Percentiles rank a stretch among this genome's conserved stretches.
Conservation (phyloP, 768 basidiomycete genomes). For the Lactarius deliciosus region DNA sequence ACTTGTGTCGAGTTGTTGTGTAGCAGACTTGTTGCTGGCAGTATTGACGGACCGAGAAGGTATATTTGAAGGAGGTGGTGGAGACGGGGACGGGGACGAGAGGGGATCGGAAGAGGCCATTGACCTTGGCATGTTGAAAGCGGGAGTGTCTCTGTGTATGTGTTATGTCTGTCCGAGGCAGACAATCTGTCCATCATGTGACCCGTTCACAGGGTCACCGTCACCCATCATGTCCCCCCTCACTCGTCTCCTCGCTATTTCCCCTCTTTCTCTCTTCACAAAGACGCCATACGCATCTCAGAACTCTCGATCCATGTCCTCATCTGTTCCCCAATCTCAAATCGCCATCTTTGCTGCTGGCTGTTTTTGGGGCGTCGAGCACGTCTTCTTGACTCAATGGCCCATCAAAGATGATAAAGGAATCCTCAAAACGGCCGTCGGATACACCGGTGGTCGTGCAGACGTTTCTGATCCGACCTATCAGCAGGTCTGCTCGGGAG, state of each 20-base stretch:
- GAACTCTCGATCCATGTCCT: constrained; percentile 19
- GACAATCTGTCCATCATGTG: constrained; percentile 3
- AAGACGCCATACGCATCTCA: constrained; percentile 17
- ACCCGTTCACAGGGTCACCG: constrained; percentile 14
- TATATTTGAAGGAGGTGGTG: constrained; percentile 43
- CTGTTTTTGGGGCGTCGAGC: constrained; percentile 87
- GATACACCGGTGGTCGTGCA: constrained; percentile 73
- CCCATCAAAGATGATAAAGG: constrained; percentile 70
- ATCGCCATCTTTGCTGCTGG: constrained; percentile 57
- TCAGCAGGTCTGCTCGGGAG: constrained; percentile 71
- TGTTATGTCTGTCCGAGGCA: background rate
- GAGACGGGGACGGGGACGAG: constrained; percentile 67
- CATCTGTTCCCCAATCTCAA: constrained; percentile 32
- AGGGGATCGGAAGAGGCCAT: constrained; percentile 63
- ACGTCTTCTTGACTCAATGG: constrained; percentile 80
- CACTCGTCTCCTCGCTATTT: constrained; percentile 8
- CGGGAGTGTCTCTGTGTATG: background rate
- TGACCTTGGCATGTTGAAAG: constrained; percentile 46
- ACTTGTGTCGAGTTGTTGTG: constrained; percentile 54
- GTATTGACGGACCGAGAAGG: constrained; percentile 22
- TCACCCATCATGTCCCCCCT: constrained; percentile 18
- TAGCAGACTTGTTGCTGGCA: constrained; percentile 34
- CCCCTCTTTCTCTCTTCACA: constrained; percentile 9
- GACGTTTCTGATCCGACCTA: constrained; percentile 62
- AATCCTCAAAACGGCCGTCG: constrained; percentile 71